Percentiles rank a stretch among this genome's conserved stretches.
Conservation (phyloP, 331 rosid genomes). For the Acacia pycnantha region DNA sequence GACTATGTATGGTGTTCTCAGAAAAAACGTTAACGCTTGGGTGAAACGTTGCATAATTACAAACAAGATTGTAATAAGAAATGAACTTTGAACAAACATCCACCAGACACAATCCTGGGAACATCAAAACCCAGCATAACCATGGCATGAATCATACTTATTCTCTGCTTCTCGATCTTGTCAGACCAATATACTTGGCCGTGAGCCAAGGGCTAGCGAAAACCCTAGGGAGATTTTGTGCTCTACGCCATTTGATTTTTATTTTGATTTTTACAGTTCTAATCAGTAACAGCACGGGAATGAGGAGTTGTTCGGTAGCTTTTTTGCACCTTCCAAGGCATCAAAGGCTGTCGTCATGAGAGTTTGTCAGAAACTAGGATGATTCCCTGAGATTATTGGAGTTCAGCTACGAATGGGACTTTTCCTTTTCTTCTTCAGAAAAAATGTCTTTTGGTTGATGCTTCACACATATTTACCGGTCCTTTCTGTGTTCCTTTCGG, state of each 20-base stretch:
- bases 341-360: conserved; percentile 4
- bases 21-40: neutral
- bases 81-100: neutral
- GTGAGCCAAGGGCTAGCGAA: neutral
- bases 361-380: conserved; percentile 18
- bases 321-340: conserved; percentile 4
- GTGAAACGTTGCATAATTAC: neutral
- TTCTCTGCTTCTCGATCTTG: neutral
- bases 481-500: neutral
- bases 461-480: neutral
- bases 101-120: neutral
- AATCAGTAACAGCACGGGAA: neutral
- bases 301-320: neutral
- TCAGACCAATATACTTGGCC: neutral
- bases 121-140: neutral
- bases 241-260: neutral
- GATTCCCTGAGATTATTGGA: conserved; percentile 17
- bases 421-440: neutral
- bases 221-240: neutral
- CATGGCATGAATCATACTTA: neutral
- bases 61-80: too few species aligned
- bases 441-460: neutral
- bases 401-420: neutral
- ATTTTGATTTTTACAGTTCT: neutral
- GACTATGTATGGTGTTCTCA: neutral